Conservation (phyloP, 2,329 filamentous ascomycete genomes). For the Arachnopeziza araneosa region DNA sequence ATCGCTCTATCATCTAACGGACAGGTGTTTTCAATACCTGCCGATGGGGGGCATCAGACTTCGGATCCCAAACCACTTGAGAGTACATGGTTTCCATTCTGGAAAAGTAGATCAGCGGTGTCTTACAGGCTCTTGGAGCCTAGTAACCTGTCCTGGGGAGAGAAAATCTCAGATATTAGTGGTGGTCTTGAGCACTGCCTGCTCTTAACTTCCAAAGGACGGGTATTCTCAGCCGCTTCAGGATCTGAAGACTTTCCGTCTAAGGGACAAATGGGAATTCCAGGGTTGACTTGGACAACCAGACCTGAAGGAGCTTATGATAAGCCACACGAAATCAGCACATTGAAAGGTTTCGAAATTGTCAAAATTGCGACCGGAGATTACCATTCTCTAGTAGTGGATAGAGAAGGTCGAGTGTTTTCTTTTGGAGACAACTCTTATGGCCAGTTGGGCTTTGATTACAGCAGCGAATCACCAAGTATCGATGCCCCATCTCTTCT, state of each 20-base stretch:
- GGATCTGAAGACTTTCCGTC: constrained; percentile 72
- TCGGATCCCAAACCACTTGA: constrained; percentile 59
- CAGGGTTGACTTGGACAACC: constrained; percentile 73
- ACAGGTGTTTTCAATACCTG: constrained; percentile 77
- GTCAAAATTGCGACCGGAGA: constrained; percentile 77
- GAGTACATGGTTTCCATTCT: constrained; percentile 67
- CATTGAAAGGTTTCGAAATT: constrained; percentile 65
- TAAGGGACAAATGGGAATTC: constrained; percentile 81
- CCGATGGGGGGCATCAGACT: constrained; percentile 65
- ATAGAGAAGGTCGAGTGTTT: constrained; percentile 72
- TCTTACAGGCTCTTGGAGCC: constrained; percentile 72
- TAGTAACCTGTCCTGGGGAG: constrained; percentile 56
- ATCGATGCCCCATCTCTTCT: constrained; percentile 68
- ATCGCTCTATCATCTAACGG: constrained; percentile 72
- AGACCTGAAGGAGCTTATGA: constrained; percentile 75
- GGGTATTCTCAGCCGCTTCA: constrained; percentile 83
- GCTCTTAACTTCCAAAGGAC: constrained; percentile 76
- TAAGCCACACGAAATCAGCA: constrained; percentile 71
- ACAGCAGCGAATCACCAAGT: constrained; percentile 52
- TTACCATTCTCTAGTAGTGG: constrained; percentile 75
- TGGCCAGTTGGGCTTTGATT: constrained; percentile 86
- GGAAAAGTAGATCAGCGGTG: constrained; percentile 51
- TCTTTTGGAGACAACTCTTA: constrained; percentile 85
- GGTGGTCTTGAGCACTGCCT: constrained; percentile 82
- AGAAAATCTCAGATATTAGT: constrained; percentile 68